Base-by-base conservation (phyloP, 2,329 filamentous ascomycete species). In the Intubia oerlemansii region DNA sequence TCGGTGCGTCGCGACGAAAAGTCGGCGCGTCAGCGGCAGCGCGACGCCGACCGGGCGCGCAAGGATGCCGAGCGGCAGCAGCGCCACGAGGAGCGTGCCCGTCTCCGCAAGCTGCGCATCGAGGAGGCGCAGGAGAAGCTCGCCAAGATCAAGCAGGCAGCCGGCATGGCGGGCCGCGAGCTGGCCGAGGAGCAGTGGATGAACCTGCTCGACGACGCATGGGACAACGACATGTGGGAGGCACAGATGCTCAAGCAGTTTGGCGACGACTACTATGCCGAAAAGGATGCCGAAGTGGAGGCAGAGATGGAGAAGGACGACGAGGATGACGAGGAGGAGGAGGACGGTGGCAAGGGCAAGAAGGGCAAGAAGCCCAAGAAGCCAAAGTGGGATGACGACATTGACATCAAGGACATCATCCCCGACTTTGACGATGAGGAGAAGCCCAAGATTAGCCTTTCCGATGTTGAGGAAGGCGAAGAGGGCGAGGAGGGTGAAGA, bases 381-480 rank as follows among this genome's bases (percentile, higher is more conserved):
- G 53, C 81, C 80, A 8, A 78, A 70, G 36, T 98, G 85, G 76
- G 80, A 93, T 42, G 82, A 95, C 43, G 88, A 98, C 46, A 93
- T 98, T 41, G 84, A 95, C 45, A 95, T 98, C 54, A 81, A 77
- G 35, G 85, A 92, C 47, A 62, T 93, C 28, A 56, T 92, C 17
- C 82, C 81, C 2, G 80, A 91, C 35, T 92, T 90, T 44, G 68
- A 79, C 13, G 77, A 80, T 16, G 66, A 66, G 6, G 53, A 60
- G 11, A 45, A 26, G 14, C 63, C 66, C 13, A 52, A 54, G 2
- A 51, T 76, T 34, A 53, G 53, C 2, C 52, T 74, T 2, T 66
- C 66, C 5, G 65, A 72, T 36, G 55, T 48, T 7, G 50, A 58
- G n/a, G 54, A 53, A 10, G 50, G 51, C 7, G 45, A 34, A 4